Evolutionary conservation across 768 basidiomycete genomes (phyloP).

Genomic region (Cystoderma amianthinum): DNA sequence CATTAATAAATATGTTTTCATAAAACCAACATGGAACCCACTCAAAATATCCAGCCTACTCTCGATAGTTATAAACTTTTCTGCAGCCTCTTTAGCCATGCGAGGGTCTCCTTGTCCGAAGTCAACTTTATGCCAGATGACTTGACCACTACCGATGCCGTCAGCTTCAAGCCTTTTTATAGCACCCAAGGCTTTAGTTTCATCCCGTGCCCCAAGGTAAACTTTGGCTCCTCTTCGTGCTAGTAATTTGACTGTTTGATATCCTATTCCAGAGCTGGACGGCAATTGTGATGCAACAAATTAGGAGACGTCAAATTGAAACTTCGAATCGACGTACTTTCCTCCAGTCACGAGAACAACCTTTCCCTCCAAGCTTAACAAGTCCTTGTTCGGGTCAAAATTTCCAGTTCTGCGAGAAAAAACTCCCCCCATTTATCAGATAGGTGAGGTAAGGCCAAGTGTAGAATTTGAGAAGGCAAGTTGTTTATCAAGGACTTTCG

Average conservation of each 20-base stretch:
- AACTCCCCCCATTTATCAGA: conserved; percentile 5
- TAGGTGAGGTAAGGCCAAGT: too few relatives aligned
- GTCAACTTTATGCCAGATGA: conserved; percentile 31
- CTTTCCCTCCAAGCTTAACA: conserved; percentile 3
- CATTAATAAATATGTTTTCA: too few relatives aligned
- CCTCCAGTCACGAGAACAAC: conserved; percentile 6
- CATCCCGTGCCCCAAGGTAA: conserved; percentile 15
- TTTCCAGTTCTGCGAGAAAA: conserved; percentile 6
- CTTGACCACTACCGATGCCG: conserved; percentile 19
- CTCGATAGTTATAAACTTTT: conserved; percentile 19
- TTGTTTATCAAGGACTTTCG: too few relatives aligned
- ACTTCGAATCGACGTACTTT: conserved; percentile 5
- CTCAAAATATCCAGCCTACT: conserved; percentile 14
- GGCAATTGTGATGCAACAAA: too few relatives aligned
- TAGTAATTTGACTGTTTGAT: conserved; percentile 11
- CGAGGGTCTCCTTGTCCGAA: conserved; percentile 26
- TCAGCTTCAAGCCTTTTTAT: conserved; percentile 14
- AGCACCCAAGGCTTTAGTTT: conserved; percentile 15
- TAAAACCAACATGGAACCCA: conserved; percentile 2
- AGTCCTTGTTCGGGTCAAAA: conserved; percentile 2
- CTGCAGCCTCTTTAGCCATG: conserved; percentile 22
- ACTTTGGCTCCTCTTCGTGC: conserved; percentile 18
- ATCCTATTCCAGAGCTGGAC: conserved; percentile 8
- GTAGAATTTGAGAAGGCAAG: not conserved
- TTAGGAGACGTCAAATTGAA: too few relatives aligned